Evolutionary conservation across 2,329 filamentous ascomycete genomes (phyloP).

Genomic region (Pseudogymnoascus sp.): DNA sequence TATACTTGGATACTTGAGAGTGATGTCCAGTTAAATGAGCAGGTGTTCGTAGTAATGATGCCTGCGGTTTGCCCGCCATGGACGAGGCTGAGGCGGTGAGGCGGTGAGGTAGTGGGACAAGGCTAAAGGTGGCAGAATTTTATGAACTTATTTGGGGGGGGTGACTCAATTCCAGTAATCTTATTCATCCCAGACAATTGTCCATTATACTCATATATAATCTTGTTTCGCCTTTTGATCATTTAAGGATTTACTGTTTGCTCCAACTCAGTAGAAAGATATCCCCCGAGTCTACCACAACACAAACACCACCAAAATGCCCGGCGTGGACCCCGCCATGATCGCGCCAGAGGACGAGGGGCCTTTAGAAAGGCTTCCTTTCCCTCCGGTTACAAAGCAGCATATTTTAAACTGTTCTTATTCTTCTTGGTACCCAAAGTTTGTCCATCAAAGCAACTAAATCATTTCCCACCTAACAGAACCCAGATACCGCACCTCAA

Average conservation of each 20-base stretch:
- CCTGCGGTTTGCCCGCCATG: background rate
- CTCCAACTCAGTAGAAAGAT: background rate
- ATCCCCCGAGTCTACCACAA: background rate
- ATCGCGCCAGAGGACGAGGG: constrained; percentile 13
- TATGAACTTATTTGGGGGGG: background rate
- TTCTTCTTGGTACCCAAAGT: constrained; percentile 81
- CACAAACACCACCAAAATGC: background rate
- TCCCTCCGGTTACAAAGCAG: constrained; percentile 73
- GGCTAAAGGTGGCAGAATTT: constrained; percentile 7
- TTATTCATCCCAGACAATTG: background rate
- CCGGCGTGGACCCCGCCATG: constrained; percentile 1
- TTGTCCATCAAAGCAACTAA: constrained; percentile 20
- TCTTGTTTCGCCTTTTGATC: background rate
- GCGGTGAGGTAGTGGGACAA: constrained; percentile 5
- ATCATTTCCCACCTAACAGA: background rate
- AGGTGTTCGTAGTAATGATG: background rate
- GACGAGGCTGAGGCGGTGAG: background rate
- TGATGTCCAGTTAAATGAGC: background rate
- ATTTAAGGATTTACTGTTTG: no score
- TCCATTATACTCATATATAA: background rate
- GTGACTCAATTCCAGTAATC: constrained; percentile 4
- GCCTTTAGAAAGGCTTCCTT: constrained; percentile 45
- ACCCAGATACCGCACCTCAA: constrained; percentile 63
- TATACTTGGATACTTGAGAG: background rate
- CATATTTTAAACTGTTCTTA: constrained; percentile 95